Conservation (phyloP, 768 basidiomycete species). For the Lanmaoa rubissima region DNA sequence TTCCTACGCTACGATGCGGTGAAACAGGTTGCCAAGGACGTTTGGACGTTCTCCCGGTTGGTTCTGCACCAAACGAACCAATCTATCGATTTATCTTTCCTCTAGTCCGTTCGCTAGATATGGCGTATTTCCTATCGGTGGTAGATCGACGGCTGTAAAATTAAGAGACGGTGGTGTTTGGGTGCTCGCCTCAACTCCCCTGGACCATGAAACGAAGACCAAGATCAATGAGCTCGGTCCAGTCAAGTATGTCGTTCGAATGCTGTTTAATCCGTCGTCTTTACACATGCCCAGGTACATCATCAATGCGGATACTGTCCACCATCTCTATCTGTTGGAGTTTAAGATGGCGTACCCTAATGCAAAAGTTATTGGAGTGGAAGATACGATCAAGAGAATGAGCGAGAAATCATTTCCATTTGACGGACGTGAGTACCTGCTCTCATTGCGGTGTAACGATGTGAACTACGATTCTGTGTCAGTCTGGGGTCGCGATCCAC, state of each 20-base stretch:
- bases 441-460: neutral
- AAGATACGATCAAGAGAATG: conserved; percentile 50
- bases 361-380: conserved; percentile 71
- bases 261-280: neutral
- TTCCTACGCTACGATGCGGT: neutral
- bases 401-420: conserved; percentile 51
- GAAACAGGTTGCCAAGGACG: conserved; percentile 45
- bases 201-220: conserved; percentile 60
- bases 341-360: conserved; percentile 69
- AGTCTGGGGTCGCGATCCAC: conserved; percentile 65
- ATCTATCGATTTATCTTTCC: conserved; percentile 5
- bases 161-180: conserved; percentile 69
- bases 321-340: conserved; percentile 59
- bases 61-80: conserved; percentile 9
- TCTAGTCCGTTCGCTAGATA: conserved; percentile 65
- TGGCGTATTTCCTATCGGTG: conserved; percentile 72
- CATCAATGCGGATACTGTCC: conserved; percentile 54
- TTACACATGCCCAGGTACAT: conserved; percentile 45
- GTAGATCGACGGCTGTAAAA: conserved; percentile 78
- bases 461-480: neutral
- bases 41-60: conserved; percentile 68
- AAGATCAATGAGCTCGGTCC: conserved; percentile 63
- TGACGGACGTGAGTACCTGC: conserved; percentile 55
- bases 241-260: conserved; percentile 47
- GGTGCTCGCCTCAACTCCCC: conserved; percentile 78